Evolutionary conservation across 108 stramenopile species (phyloP).

Genomic region (Fragilaria radians): DNA sequence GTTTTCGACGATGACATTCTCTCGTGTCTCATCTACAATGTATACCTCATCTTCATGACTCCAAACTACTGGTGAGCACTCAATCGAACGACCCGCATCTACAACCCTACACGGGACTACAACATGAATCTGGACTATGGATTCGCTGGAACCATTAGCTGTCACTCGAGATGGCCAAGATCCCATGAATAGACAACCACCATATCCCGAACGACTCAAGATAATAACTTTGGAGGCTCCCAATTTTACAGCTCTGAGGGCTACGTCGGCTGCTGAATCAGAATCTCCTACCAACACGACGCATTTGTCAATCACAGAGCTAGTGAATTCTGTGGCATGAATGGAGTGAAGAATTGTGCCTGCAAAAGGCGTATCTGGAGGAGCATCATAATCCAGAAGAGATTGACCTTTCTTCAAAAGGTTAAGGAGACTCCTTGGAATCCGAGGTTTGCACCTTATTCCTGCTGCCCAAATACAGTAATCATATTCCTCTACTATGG

Average conservation of each 20-base stretch:
- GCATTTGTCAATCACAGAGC: constrained; percentile 9
- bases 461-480: constrained; percentile 69
- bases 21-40: neutral
- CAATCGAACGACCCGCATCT: neutral
- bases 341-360: constrained; percentile 8
- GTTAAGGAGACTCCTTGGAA: neutral
- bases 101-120: neutral
- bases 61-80: constrained; percentile 8
- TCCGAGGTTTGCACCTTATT: neutral
- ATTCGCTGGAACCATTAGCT: neutral
- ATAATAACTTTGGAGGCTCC: constrained; percentile 23
- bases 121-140: constrained; percentile 1
- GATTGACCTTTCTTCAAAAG: neutral
- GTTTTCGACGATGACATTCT: constrained; percentile 2
- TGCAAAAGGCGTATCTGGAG: neutral
- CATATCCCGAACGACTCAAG: constrained; percentile 10
- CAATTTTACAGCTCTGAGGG: constrained; percentile 24
- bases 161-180: constrained; percentile 17
- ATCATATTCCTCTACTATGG: constrained; percentile 41
- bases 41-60: neutral
- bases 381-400: neutral
- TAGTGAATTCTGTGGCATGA: neutral
- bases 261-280: constrained; percentile 36
- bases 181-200: constrained; percentile 8
- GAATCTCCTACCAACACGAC: constrained; percentile 26